phyloP scores from a whole-genome alignment of 2,329 filamentous ascomycete genomes.

The Penicillium brasilianum region DNA sequence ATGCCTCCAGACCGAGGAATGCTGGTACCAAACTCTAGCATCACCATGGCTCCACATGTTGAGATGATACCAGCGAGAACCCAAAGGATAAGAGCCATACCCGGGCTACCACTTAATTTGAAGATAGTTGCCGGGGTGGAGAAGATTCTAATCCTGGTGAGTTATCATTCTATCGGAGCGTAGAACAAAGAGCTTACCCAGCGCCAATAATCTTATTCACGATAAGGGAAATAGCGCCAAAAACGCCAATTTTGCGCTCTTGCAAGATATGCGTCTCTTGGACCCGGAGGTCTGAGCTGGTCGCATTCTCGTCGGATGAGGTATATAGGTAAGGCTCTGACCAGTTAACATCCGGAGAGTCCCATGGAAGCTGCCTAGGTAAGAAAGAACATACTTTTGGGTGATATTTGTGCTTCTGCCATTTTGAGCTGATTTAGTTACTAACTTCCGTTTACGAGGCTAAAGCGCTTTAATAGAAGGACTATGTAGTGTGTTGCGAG shows the following conservation, averaged over 20 bases:
- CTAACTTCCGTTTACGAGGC: not conserved
- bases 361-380: not conserved
- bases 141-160: conserved; percentile 43
- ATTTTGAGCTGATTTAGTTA: not conserved
- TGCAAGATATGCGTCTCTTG: conserved; percentile 28
- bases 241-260: conserved; percentile 27
- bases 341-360: not conserved
- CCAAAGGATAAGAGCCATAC: conserved; percentile 61
- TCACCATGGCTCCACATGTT: conserved; percentile 54
- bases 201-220: conserved; percentile 32
- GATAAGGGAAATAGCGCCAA: conserved; percentile 27
- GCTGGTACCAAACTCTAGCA: conserved; percentile 54
- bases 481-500: not conserved
- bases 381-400: not conserved
- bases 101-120: conserved; percentile 59
- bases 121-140: conserved; percentile 64
- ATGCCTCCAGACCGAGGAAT: conserved; percentile 55
- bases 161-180: not conserved
- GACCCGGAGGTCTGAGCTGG: conserved; percentile 6
- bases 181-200: conserved; percentile 18
- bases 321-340: conserved; percentile 3
- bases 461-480: not conserved
- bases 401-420: conserved; percentile 2
- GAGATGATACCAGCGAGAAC: conserved; percentile 56
- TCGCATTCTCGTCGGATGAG: conserved; percentile 9